Percentiles rank a stretch among this genome's conserved stretches.
phyloP scores from a whole-genome alignment of 1,139 yeast genomes.

The Kodamaea derodonti region DNA sequence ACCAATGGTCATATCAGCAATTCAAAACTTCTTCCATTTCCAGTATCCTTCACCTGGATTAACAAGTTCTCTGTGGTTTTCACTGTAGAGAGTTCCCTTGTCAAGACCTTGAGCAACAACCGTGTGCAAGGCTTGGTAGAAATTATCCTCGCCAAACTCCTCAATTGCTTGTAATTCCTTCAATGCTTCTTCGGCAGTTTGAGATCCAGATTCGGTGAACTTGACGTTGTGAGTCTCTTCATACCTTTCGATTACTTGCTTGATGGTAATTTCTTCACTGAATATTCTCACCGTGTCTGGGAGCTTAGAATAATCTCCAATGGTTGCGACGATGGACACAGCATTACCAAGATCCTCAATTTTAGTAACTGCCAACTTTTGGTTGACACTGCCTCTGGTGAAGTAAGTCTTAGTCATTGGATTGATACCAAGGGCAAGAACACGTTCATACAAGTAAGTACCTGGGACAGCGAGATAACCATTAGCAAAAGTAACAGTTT shows the following conservation, averaged over 20 bases:
- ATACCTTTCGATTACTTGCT: constrained; percentile 37
- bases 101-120: constrained; percentile 34
- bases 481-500: constrained; percentile 47
- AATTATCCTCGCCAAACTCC: constrained; percentile 26
- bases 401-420: constrained; percentile 30
- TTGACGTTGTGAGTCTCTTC: constrained; percentile 38
- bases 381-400: constrained; percentile 39
- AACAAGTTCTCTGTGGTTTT: constrained; percentile 45
- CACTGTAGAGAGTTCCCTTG: constrained; percentile 28
- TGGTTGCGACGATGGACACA: constrained; percentile 31
- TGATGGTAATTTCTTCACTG: constrained; percentile 38
- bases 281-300: constrained; percentile 46
- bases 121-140: constrained; percentile 29
- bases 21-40: constrained; percentile 42
- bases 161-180: constrained; percentile 24
- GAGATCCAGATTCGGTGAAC: constrained; percentile 23
- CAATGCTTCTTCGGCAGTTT: constrained; percentile 28
- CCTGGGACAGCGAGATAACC: constrained; percentile 44
- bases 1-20: too few relatives aligned
- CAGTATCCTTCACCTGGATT: constrained; percentile 52
- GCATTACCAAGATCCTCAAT: constrained; percentile 46
- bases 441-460: constrained; percentile 28
- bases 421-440: constrained; percentile 37
- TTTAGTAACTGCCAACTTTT: constrained; percentile 30
- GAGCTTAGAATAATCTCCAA: constrained; percentile 38